Evolutionary conservation across 2,329 filamentous ascomycete species (phyloP).

Genomic region (Penicillium griseofulvum): DNA sequence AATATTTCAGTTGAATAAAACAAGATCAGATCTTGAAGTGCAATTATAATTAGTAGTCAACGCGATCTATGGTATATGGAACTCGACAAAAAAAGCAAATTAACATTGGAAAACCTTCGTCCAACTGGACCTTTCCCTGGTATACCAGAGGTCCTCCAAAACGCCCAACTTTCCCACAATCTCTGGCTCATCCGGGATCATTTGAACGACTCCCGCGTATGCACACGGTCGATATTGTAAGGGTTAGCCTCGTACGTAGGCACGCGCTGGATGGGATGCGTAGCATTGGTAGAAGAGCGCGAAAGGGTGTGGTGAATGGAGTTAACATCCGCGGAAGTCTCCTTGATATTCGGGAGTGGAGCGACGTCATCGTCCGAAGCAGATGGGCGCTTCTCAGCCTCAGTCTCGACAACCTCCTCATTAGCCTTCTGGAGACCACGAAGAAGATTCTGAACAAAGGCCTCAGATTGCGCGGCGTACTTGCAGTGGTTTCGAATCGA

Average conservation of each 20-base stretch:
- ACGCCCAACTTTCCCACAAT: not conserved
- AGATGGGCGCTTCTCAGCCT: not conserved
- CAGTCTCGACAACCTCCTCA: not conserved
- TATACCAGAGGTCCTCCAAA: not conserved
- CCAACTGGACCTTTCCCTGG: not conserved
- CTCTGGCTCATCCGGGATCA: not conserved
- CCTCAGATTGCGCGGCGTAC: slow-evolving; percentile 38
- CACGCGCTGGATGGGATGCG: slow-evolving; percentile 11
- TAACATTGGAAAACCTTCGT: not conserved
- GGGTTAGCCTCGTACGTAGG: slow-evolving; percentile 22
- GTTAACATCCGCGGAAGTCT: slow-evolving; percentile 17
- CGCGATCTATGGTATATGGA: slow-evolving; percentile 4
- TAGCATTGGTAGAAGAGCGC: slow-evolving; percentile 7
- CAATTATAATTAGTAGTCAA: slow-evolving; percentile 4
- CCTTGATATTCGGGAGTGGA: slow-evolving; percentile 3
- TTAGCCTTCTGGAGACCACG: not conserved
- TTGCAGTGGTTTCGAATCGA: slow-evolving; percentile 43
- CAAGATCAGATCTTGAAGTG: not conserved
- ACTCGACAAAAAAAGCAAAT: not conserved
- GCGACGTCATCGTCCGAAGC: not conserved
- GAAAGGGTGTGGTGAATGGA: slow-evolving; percentile 11
- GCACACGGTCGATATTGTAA: slow-evolving; percentile 18
- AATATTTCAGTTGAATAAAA: not conserved
- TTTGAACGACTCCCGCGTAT: slow-evolving; percentile 23
- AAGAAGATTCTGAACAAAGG: slow-evolving; percentile 22